phyloP scores from a whole-genome alignment of 805 yeast species.

The Brettanomyces nanus region DNA sequence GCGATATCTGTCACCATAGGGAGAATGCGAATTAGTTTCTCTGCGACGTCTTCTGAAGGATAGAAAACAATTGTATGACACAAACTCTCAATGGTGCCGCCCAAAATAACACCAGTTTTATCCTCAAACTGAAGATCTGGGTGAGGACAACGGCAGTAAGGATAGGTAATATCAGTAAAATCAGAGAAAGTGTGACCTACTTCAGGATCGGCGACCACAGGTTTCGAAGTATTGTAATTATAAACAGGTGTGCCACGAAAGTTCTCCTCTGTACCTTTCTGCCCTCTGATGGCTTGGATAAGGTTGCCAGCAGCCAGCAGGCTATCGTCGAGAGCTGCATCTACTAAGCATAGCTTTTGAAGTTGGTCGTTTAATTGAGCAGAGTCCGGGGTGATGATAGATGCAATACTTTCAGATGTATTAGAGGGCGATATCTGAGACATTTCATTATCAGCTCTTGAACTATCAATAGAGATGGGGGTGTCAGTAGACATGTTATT shows the following conservation, averaged over 20 bases:
- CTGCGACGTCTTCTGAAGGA: constrained; percentile 29
- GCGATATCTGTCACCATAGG: constrained; percentile 47
- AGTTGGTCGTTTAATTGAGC: neutral
- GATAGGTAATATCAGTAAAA: neutral
- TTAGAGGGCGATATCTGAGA: too few species aligned
- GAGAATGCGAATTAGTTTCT: constrained; percentile 39
- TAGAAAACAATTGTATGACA: constrained; percentile 66
- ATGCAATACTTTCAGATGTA: neutral
- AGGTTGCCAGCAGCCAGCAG: neutral
- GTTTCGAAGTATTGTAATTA: too few species aligned
- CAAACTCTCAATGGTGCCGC: constrained; percentile 62
- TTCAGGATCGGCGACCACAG: too few species aligned
- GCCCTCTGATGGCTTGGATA: neutral
- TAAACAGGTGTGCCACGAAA: too few species aligned
- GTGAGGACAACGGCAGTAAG: constrained; percentile 45
- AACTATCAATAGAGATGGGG: too few species aligned
- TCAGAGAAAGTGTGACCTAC: too few species aligned
- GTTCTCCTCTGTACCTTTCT: too few species aligned
- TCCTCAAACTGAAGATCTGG: constrained; percentile 50
- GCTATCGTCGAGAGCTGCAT: neutral
- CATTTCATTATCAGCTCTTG: too few species aligned
- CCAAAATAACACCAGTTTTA: constrained; percentile 33
- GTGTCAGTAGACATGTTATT: too few species aligned
- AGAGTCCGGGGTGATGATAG: neutral
- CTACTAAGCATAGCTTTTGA: neutral